Conservation (phyloP, 1,139 yeast species). For the Lodderomyces pseudojiufengensis region DNA sequence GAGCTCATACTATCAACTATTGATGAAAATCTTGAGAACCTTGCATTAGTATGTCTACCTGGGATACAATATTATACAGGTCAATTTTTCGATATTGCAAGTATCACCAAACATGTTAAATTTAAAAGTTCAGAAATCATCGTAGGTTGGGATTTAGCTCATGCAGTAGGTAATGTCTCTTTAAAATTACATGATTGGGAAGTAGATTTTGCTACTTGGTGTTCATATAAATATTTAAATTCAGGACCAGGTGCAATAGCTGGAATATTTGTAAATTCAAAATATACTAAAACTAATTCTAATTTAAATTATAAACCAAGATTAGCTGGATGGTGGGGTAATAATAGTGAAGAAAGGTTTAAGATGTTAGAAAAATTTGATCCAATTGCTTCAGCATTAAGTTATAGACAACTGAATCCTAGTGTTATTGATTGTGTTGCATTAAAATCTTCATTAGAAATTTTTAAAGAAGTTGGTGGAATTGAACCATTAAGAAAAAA, state of each 20-base stretch:
- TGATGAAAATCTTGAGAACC: conserved; percentile 53
- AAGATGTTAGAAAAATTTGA: conserved; percentile 76
- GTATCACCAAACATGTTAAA: conserved; percentile 58
- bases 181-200: conserved; percentile 78
- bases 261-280: conserved; percentile 71
- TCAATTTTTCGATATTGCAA: conserved; percentile 70
- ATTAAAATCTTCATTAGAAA: conserved; percentile 59
- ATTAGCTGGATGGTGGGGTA: conserved; percentile 98
- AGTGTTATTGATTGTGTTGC: conserved; percentile 81
- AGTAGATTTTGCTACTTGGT: conserved; percentile 93
- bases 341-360: conserved; percentile 64
- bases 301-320: conserved; percentile 50
- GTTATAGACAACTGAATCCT: conserved; percentile 91
- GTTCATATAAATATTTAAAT: conserved; percentile 87
- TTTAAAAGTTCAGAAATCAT: conserved; percentile 37
- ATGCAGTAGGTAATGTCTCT: conserved; percentile 86
- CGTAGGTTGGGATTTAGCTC: conserved; percentile 97
- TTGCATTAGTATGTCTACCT: conserved; percentile 76
- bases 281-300: conserved; percentile 34
- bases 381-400: conserved; percentile 79
- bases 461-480: conserved; percentile 64
- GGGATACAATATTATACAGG: conserved; percentile 95
- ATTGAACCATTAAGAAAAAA: conserved; percentile 52
- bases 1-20: conserved; percentile 59
- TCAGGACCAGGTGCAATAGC: conserved; percentile 93